Conservation (phyloP, 345 rosid species). For the Populus euphratica region DNA sequence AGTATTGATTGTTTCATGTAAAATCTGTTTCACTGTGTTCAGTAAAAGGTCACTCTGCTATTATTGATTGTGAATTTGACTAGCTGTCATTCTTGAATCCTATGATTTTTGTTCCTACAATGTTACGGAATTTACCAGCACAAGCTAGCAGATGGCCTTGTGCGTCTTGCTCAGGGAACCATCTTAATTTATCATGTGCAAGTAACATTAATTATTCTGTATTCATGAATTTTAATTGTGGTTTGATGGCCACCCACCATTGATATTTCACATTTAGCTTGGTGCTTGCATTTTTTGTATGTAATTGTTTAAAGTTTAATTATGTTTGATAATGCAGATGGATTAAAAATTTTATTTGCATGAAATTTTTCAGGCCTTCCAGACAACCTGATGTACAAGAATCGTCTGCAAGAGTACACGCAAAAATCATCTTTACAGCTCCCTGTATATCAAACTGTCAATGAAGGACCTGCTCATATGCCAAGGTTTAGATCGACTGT, state of each 20-base stretch:
- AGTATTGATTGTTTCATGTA: neutral
- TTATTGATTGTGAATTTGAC: neutral
- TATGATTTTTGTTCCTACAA: neutral
- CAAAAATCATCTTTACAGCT: constrained; percentile 30
- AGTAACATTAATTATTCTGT: neutral
- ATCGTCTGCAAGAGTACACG: constrained; percentile 37
- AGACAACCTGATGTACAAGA: constrained; percentile 23
- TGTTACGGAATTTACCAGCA: neutral
- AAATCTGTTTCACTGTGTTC: neutral
- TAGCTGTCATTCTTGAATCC: neutral
- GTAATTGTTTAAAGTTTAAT: neutral
- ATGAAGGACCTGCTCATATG: constrained; percentile 28
- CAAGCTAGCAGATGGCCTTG: neutral
- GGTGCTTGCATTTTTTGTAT: neutral
- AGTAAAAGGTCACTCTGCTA: neutral
- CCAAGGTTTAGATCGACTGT: constrained; percentile 37
- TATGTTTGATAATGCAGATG: neutral
- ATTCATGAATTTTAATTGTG: neutral
- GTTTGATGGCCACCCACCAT: neutral
- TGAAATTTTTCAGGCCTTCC: neutral
- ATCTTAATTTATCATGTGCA: neutral
- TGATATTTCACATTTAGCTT: neutral
- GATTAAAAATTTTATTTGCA: neutral
- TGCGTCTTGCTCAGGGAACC: neutral
- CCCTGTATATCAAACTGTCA: constrained; percentile 25